phyloP scores from a whole-genome alignment of 805 yeast species.

The Kluyveromyces dobzhanskii region DNA sequence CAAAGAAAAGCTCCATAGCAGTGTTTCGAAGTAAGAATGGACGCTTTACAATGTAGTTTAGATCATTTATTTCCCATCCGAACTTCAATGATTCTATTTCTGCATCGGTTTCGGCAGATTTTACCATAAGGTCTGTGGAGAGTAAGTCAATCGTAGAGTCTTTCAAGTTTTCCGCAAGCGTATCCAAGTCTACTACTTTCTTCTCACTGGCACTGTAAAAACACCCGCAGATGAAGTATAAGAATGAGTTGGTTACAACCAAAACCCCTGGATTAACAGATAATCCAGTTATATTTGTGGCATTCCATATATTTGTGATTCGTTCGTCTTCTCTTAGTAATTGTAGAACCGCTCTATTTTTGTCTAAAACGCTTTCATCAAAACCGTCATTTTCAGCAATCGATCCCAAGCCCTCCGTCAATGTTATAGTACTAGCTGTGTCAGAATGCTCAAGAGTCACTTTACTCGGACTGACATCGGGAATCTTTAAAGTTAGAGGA shows the following conservation, averaged over 20 bases:
- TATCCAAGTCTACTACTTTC: conserved; percentile 53
- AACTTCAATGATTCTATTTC: neutral
- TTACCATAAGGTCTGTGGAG: conserved; percentile 35
- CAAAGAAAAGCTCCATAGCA: conserved; percentile 70
- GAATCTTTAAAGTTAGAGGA: neutral
- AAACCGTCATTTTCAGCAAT: neutral
- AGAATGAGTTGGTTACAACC: conserved; percentile 54
- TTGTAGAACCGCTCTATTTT: conserved; percentile 65
- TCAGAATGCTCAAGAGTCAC: neutral
- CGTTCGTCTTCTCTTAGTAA: conserved; percentile 62
- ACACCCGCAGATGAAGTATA: conserved; percentile 65
- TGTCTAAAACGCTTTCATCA: conserved; percentile 37
- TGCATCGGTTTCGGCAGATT: conserved; percentile 5
- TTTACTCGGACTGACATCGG: neutral
- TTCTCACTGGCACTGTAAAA: conserved; percentile 41
- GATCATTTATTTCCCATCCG: conserved; percentile 51
- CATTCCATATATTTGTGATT: conserved; percentile 66
- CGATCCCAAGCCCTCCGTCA: too few relatives aligned
- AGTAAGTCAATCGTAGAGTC: conserved; percentile 66
- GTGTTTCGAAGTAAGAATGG: conserved; percentile 73
- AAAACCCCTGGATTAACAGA: conserved; percentile 68
- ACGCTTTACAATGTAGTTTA: conserved; percentile 62
- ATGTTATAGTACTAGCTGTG: neutral
- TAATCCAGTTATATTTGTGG: conserved; percentile 67
- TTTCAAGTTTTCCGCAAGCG: conserved; percentile 51